Evolutionary conservation across 2,329 filamentous ascomycete species (phyloP).

Genomic region (Diplocarpon rosae): DNA sequence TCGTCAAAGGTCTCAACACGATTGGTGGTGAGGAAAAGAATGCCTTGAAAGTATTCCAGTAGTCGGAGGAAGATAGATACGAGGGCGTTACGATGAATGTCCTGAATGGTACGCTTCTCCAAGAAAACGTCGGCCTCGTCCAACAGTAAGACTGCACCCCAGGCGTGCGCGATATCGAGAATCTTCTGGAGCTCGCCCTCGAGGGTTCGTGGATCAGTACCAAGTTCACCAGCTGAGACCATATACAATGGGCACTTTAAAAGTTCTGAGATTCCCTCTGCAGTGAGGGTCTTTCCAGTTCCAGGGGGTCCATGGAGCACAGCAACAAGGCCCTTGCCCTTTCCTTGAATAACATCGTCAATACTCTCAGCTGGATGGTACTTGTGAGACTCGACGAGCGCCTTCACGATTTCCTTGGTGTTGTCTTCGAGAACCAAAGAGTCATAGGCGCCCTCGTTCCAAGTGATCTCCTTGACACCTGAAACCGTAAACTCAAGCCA

Average conservation of each 20-base stretch:
- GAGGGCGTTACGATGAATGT: slow-evolving; percentile 74
- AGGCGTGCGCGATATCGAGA: slow-evolving; percentile 73
- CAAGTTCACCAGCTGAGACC: slow-evolving; percentile 71
- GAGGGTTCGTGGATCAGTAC: slow-evolving; percentile 62
- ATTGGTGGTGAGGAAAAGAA: slow-evolving; percentile 83
- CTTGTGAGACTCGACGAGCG: slow-evolving; percentile 74
- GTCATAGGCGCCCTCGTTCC: slow-evolving; percentile 75
- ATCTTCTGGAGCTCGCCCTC: slow-evolving; percentile 74
- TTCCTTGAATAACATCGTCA: slow-evolving; percentile 73
- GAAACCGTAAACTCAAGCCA: slow-evolving; percentile 85
- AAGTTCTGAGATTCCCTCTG: slow-evolving; percentile 75
- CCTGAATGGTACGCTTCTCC: slow-evolving; percentile 71
- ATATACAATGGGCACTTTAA: slow-evolving; percentile 75
- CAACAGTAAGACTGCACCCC: slow-evolving; percentile 75
- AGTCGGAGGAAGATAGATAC: slow-evolving; percentile 81
- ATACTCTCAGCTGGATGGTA: slow-evolving; percentile 73
- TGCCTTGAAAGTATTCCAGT: slow-evolving; percentile 86
- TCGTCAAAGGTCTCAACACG: slow-evolving; percentile 82
- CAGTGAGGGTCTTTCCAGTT: slow-evolving; percentile 81
- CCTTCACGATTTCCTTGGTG: slow-evolving; percentile 60
- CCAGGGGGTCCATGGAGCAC: slow-evolving; percentile 79
- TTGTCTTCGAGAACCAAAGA: slow-evolving; percentile 61
- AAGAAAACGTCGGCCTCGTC: slow-evolving; percentile 82
- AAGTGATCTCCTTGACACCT: slow-evolving; percentile 67
- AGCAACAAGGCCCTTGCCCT: slow-evolving; percentile 72